Percentiles rank a stretch among this genome's conserved stretches.
These are phyloP conservation scores for Fusarium musae DNA, from an alignment of 2,329 filamentous ascomycete species.

Conservation along the genomic window DNA sequence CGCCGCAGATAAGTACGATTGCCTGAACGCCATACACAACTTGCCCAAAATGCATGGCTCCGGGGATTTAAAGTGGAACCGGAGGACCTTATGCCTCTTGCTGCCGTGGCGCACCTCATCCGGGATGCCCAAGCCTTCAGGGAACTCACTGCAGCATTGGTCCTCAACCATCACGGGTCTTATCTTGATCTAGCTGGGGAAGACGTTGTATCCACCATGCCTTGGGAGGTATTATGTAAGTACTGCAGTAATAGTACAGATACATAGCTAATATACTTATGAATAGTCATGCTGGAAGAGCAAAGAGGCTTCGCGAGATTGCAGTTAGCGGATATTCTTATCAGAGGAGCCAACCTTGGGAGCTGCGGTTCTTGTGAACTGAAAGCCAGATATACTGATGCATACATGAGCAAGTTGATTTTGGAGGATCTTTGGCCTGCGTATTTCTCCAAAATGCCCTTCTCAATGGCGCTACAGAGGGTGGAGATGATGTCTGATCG, in stretches of 20 bases:
- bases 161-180: accelerated
- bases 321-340: background rate
- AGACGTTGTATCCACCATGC: accelerated
- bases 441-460: background rate
- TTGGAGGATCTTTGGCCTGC: background rate
- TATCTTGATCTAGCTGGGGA: accelerated
- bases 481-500: background rate
- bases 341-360: background rate
- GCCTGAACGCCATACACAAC: accelerated
- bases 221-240: background rate
- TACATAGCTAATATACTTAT: accelerated
- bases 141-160: accelerated
- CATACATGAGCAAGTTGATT: background rate
- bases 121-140: accelerated
- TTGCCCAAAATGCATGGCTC: accelerated
- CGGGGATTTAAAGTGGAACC: accelerated
- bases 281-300: background rate
- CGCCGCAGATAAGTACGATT: background rate
- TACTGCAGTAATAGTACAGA: accelerated
- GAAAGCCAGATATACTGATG: background rate
- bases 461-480: background rate
- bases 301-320: background rate
- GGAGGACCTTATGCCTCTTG: accelerated
- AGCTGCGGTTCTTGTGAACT: background rate
- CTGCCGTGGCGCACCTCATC: accelerated